Evolutionary conservation across 2,329 filamentous ascomycete genomes (phyloP), one percentile per base, ranked within the genome.

Genomic region (Aspergillus quadricinctus): DNA sequence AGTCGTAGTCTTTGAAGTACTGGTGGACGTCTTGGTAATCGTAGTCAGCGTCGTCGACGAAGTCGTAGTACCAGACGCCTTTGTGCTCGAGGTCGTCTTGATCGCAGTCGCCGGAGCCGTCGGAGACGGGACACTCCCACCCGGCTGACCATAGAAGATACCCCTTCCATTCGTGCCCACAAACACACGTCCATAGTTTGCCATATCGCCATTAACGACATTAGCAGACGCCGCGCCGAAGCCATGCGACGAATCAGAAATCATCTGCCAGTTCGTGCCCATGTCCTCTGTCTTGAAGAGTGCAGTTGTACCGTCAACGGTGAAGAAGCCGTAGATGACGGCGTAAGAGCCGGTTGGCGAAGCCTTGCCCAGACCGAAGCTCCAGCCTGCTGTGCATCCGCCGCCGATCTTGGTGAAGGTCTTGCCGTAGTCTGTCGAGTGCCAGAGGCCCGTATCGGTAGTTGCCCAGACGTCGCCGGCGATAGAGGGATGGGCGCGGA

Each of bases 371-470:
- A 70, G 54, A 1, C 67, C 65, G 57, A 64, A 64, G 43, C 56
- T 61, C 57, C 60, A 64, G 27, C 59, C 58, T 21, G 56, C 53
- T 4, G 58, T 61, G 28, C 56, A 57, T 14, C 58, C 51, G 41
- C 61, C 53, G 7, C 50, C 53, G 14, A 76, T 63, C 27, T 75
- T 67, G 0, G 75, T 72, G 60, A 84, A 84, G 1, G 75, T 75
- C 3, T 68, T 65, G 4, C 81, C 83, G 37, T 72, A 82, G 66
- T 85, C 68, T 5, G 76, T 80, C 9, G 80, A 82, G 61, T 78
- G 78, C 71, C 81, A 84, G 49, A 86, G 68, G 5, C 83, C 83
- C 0, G 64, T 70, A 53, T 83, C 75, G 0, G 82, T 84, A 3
- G 59, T 53, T 19, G 56, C 62, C 64, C 62, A 66, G 43, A 66